phyloP scores from a whole-genome alignment of 2,329 filamentous ascomycete genomes.

The Ophiostoma angusticollis region DNA sequence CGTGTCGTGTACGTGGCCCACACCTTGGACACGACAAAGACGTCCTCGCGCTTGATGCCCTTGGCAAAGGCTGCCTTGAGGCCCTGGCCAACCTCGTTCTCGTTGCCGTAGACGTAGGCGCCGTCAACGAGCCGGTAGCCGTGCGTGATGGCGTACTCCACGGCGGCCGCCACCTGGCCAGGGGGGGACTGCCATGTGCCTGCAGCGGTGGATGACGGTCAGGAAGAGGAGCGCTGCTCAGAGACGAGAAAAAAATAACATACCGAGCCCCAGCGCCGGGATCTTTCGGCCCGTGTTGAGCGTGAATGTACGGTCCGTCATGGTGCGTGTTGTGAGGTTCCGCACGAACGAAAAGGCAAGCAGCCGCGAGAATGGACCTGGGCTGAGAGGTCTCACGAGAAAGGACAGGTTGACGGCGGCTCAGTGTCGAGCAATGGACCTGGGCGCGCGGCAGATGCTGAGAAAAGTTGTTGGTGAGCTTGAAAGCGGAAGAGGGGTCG shows the following conservation, averaged over 20 bases:
- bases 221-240: not conserved
- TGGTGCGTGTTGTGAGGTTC: constrained; percentile 19
- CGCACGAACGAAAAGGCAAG: not conserved
- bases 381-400: too few relatives aligned
- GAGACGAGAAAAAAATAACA: constrained; percentile 10
- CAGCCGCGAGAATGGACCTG: too few relatives aligned
- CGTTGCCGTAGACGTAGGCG: constrained; percentile 69
- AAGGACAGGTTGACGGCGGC: too few relatives aligned
- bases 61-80: constrained; percentile 58
- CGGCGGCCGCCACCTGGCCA: constrained; percentile 45
- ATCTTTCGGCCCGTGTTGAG: constrained; percentile 53
- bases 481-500: too few relatives aligned
- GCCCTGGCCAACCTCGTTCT: constrained; percentile 69
- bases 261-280: constrained; percentile 51
- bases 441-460: too few relatives aligned
- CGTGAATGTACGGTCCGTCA: constrained; percentile 45
- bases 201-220: constrained; percentile 15
- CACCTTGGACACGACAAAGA: constrained; percentile 77
- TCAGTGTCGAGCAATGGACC: too few relatives aligned
- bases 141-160: constrained; percentile 42
- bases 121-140: constrained; percentile 54
- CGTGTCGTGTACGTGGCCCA: constrained; percentile 70
- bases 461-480: too few relatives aligned
- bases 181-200: constrained; percentile 53
- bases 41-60: constrained; percentile 61